phyloP scores from a whole-genome alignment of 768 basidiomycete species.

The Termitomyces sp. region DNA sequence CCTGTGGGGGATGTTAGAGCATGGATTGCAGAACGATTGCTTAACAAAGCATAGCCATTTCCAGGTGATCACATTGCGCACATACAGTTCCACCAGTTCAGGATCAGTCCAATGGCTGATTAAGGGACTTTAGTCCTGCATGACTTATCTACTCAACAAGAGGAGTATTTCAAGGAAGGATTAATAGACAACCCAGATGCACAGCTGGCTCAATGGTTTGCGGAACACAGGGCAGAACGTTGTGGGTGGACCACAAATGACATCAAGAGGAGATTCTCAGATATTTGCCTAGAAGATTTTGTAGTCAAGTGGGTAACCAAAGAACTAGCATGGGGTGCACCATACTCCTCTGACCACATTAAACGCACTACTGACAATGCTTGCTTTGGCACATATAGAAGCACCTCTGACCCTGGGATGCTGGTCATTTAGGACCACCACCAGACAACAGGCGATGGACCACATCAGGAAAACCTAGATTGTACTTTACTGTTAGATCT shows the following conservation, averaged over 20 bases:
- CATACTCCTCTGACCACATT: neutral
- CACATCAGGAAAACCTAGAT: no score
- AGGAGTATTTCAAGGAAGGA: no score
- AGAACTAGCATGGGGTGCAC: neutral
- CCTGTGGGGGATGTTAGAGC: no score
- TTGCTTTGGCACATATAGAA: neutral
- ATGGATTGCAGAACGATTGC: neutral
- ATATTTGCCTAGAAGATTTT: neutral
- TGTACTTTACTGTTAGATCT: neutral
- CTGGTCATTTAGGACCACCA: no score
- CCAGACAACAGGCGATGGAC: no score
- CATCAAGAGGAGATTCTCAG: neutral
- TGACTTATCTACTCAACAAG: no score
- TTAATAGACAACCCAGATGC: no score
- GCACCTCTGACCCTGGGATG: neutral
- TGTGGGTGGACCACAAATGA: fast-evolving
- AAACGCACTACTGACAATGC: no score
- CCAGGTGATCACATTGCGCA: no score
- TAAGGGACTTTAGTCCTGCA: no score
- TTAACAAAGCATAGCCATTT: neutral
- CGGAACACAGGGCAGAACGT: neutral
- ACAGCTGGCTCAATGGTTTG: neutral
- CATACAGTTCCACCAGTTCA: no score
- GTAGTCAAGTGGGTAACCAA: neutral
- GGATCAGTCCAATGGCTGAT: no score